These are phyloP conservation scores for Phialophora verrucosa DNA, from an alignment of 2,329 filamentous ascomycete species.

Conservation along the genomic window DNA sequence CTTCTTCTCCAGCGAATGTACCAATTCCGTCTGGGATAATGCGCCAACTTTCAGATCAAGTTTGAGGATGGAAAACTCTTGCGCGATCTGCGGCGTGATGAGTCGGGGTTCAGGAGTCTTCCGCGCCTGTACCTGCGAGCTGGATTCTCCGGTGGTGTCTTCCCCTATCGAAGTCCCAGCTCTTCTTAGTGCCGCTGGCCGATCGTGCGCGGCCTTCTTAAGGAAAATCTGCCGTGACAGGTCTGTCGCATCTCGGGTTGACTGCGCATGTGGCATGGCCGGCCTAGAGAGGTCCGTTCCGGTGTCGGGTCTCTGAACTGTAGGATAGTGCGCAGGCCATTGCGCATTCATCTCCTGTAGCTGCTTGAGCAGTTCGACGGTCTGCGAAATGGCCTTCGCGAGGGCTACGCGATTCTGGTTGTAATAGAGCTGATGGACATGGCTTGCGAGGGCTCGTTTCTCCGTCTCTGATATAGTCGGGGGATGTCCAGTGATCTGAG, in stretches of 20 bases:
- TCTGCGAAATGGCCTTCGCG: conserved; percentile 84
- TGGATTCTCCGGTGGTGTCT: conserved; percentile 68
- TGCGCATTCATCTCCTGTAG: conserved; percentile 86
- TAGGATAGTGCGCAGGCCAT: conserved; percentile 96
- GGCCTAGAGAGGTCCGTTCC: conserved; percentile 45
- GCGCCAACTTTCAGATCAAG: conserved; percentile 89
- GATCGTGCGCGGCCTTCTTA: conserved; percentile 41
- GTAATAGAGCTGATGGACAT: conserved; percentile 79
- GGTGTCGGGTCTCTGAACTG: conserved; percentile 68
- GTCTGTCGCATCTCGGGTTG: conserved; percentile 43
- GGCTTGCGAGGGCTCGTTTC: conserved; percentile 72
- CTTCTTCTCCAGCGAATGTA: conserved; percentile 90
- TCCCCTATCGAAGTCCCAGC: conserved; percentile 74
- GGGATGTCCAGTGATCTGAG: conserved; percentile 55
- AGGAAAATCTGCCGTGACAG: conserved; percentile 42
- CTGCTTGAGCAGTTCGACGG: conserved; percentile 79
- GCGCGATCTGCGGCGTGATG: conserved; percentile 88
- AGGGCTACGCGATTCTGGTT: conserved; percentile 88
- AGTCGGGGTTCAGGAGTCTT: conserved; percentile 74
- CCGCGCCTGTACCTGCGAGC: conserved; percentile 69
- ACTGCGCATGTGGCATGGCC: conserved; percentile 46
- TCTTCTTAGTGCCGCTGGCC: conserved; percentile 65
- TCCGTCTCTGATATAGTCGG: conserved; percentile 65
- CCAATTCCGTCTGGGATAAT: conserved; percentile 83
- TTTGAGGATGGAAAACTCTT: conserved; percentile 95